Conservation (phyloP, 2,329 filamentous ascomycete genomes). For the Neofusicoccum ribis region DNA sequence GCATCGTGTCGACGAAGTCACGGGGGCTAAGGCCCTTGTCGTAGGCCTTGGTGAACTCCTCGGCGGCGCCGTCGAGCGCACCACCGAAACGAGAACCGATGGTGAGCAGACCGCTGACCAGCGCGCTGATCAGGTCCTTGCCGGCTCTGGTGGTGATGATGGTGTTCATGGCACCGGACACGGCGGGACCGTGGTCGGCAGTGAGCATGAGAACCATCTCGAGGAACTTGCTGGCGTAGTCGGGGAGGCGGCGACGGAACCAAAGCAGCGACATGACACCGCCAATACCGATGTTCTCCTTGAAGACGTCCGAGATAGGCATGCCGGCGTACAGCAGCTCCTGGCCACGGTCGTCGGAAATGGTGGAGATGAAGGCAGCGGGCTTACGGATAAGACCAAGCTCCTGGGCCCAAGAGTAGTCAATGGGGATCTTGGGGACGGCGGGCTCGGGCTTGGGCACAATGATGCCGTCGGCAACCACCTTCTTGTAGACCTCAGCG, state of each 20-base stretch:
- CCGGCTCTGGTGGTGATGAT: slow-evolving; percentile 99
- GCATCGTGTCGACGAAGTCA: slow-evolving; percentile 98
- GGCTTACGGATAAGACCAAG: slow-evolving; percentile 99
- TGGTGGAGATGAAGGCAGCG: slow-evolving; percentile 99
- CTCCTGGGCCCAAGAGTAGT: slow-evolving; percentile 99
- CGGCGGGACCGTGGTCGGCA: slow-evolving; percentile 96
- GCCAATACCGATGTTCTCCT: slow-evolving; percentile 96
- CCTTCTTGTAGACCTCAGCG: slow-evolving; percentile 80
- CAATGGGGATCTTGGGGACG: slow-evolving; percentile 98
- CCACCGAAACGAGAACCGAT: slow-evolving; percentile 98
- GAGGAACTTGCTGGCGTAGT: slow-evolving; percentile 97
- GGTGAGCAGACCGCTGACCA: slow-evolving; percentile 95
- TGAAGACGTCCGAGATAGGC: slow-evolving; percentile 99
- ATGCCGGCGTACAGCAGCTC: slow-evolving; percentile 98
- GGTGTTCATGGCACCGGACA: slow-evolving; percentile 99
- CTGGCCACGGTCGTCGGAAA: slow-evolving; percentile 99
- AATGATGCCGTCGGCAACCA: slow-evolving; percentile 82
- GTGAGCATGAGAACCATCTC: slow-evolving; percentile 99
- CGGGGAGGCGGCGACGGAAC: slow-evolving; percentile 97
- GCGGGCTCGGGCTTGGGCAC: slow-evolving; percentile 83
- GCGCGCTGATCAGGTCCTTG: slow-evolving; percentile 94
- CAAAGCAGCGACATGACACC: slow-evolving; percentile 99
- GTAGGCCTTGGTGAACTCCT: slow-evolving; percentile 97
- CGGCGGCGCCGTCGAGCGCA: slow-evolving; percentile 94
- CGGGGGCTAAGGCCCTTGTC: slow-evolving; percentile 97